These are phyloP conservation scores for Ilyonectria mors-panacis DNA, from an alignment of 2,329 filamentous ascomycete genomes.

Conservation along the genomic window DNA sequence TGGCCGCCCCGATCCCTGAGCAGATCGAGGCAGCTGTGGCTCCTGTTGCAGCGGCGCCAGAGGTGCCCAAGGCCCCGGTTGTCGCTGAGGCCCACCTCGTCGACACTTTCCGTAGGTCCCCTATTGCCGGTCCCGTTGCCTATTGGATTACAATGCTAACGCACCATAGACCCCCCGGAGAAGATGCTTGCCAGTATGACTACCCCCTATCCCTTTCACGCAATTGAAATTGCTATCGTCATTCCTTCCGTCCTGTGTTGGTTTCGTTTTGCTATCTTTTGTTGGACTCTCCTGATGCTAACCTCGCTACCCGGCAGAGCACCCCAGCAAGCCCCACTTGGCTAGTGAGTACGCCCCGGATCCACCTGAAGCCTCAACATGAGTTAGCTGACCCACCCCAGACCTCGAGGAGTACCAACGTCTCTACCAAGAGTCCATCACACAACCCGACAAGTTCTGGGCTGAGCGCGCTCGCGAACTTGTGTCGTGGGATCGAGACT, in stretches of 20 bases:
- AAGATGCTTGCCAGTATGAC: slow-evolving; percentile 78
- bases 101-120: slow-evolving; percentile 76
- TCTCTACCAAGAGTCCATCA: slow-evolving; percentile 88
- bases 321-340: slow-evolving; percentile 79
- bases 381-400: slow-evolving; percentile 51
- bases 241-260: slow-evolving; percentile 22
- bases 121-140: background rate
- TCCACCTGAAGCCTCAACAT: slow-evolving; percentile 46
- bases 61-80: slow-evolving; percentile 65
- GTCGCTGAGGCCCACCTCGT: slow-evolving; percentile 84
- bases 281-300: slow-evolving; percentile 48
- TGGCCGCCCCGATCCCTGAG: background rate
- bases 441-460: slow-evolving; percentile 92
- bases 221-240: slow-evolving; percentile 23
- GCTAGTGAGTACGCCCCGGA: slow-evolving; percentile 64
- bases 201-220: slow-evolving; percentile 29
- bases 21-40: background rate
- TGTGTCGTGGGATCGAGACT: slow-evolving; percentile 91
- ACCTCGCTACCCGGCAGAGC: slow-evolving; percentile 67
- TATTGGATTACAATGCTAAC: slow-evolving; percentile 38
- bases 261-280: slow-evolving; percentile 26
- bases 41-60: slow-evolving; percentile 8
- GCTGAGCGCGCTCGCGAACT: slow-evolving; percentile 87
- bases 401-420: slow-evolving; percentile 77
- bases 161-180: slow-evolving; percentile 69